Conservation (phyloP, 768 basidiomycete genomes). For the Termitomyces sp. region DNA sequence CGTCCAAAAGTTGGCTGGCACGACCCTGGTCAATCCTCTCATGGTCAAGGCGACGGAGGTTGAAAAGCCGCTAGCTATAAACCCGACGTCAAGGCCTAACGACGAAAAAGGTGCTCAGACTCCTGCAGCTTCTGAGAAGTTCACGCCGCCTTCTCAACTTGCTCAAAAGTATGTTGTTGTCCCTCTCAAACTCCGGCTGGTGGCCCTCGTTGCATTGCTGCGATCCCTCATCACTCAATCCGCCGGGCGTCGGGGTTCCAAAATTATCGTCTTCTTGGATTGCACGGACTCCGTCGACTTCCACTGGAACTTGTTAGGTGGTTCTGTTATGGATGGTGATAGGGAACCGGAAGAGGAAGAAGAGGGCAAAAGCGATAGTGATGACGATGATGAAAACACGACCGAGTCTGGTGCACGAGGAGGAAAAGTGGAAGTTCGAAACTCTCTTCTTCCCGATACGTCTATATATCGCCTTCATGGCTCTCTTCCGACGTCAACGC, state of each 20-base stretch:
- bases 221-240: constrained; percentile 73
- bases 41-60: constrained; percentile 74
- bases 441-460: constrained; percentile 76
- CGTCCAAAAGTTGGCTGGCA: constrained; percentile 90
- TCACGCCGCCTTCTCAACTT: constrained; percentile 93
- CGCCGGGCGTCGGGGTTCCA: constrained; percentile 48
- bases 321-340: constrained; percentile 58
- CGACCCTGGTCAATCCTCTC: constrained; percentile 71
- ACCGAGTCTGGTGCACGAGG: constrained; percentile 18
- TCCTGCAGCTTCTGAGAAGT: constrained; percentile 44
- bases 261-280: constrained; percentile 93
- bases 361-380: constrained; percentile 21
- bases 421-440: constrained; percentile 57
- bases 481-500: constrained; percentile 77
- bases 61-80: constrained; percentile 27
- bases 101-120: constrained; percentile 14
- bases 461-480: constrained; percentile 90
- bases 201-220: constrained; percentile 82
- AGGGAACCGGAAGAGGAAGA: constrained; percentile 19
- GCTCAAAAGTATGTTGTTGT: constrained; percentile 87
- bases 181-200: constrained; percentile 92
- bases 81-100: constrained; percentile 12
- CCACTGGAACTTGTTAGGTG: constrained; percentile 83
- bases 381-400: constrained; percentile 22
- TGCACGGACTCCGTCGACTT: constrained; percentile 99